phyloP scores from a whole-genome alignment of 176 grass and related monocot species.

The Avena eriantha region DNA sequence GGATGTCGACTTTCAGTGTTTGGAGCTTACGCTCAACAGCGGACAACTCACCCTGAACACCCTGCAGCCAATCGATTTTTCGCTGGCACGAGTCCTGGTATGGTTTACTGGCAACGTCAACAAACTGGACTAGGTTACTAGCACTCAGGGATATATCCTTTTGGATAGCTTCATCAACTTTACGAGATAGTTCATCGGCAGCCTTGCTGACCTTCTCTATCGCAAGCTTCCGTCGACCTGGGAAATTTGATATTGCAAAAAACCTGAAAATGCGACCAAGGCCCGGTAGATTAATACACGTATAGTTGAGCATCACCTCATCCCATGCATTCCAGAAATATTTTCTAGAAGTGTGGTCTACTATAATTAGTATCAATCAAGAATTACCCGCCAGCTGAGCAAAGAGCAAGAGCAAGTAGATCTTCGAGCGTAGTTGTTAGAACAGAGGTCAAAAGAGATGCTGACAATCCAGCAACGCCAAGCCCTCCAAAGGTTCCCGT shows the following conservation, averaged over 20 bases:
- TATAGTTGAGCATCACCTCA: slow-evolving; percentile 15
- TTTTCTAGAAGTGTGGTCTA: neutral
- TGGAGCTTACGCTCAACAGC: slow-evolving; percentile 69
- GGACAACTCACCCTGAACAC: slow-evolving; percentile 66
- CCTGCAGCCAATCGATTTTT: slow-evolving; percentile 70
- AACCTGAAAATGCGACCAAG: slow-evolving; percentile 46
- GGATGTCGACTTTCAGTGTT: slow-evolving; percentile 80
- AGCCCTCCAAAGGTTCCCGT: slow-evolving; percentile 93
- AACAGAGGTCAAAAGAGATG: slow-evolving; percentile 92
- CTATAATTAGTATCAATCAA: slow-evolving; percentile 32
- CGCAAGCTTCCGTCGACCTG: slow-evolving; percentile 65
- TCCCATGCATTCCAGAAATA: slow-evolving; percentile 26
- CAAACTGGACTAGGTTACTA: slow-evolving; percentile 66
- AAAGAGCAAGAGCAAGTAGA: slow-evolving; percentile 95
- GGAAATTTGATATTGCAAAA: slow-evolving; percentile 87
- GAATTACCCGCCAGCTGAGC: slow-evolving; percentile 94
- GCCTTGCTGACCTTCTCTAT: slow-evolving; percentile 66
- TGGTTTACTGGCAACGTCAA: slow-evolving; percentile 67
- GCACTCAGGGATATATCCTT: slow-evolving; percentile 68
- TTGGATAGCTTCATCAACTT: slow-evolving; percentile 81
- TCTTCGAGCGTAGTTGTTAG: slow-evolving; percentile 88
- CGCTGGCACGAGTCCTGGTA: slow-evolving; percentile 67
- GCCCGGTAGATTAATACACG: neutral
- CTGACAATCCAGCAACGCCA: slow-evolving; percentile 86
- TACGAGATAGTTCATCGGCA: slow-evolving; percentile 62